phyloP scores from a whole-genome alignment of 1,284 basidiomycete genomes.

The Sporisorium reilianum region DNA sequence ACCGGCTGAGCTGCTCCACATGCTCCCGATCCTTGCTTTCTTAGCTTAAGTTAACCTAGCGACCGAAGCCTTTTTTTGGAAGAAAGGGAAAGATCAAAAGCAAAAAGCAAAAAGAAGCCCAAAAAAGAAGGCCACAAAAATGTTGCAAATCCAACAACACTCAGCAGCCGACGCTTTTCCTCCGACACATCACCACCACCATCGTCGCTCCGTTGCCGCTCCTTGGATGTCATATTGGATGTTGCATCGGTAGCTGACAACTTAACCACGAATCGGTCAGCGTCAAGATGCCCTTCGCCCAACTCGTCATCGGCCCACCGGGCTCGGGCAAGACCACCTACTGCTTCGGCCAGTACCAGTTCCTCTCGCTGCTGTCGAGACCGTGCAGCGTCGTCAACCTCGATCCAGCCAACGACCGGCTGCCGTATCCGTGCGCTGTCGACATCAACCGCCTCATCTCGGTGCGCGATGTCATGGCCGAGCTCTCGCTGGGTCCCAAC shows the following conservation, averaged over 20 bases:
- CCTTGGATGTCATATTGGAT: not conserved
- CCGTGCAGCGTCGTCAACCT: constrained; percentile 92
- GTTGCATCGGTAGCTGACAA: not conserved
- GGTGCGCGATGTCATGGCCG: constrained; percentile 87
- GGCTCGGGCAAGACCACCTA: constrained; percentile 67
- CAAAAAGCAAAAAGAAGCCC: constrained; percentile 3
- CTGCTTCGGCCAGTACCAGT: constrained; percentile 70
- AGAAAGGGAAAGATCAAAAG: constrained; percentile 4
- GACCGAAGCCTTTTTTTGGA: constrained; percentile 9
- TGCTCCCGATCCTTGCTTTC: not conserved
- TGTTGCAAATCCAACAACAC: not conserved
- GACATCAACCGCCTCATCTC: constrained; percentile 89
- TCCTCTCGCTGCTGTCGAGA: constrained; percentile 85
- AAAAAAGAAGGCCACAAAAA: constrained; percentile 10
- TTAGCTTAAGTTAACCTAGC: not conserved
- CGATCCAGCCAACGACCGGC: constrained; percentile 90
- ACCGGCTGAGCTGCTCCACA: constrained; percentile 10
- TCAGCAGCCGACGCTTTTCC: not conserved
- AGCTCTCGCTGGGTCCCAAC: constrained; percentile 90
- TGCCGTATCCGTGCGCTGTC: constrained; percentile 90
- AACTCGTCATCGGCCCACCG: constrained; percentile 61
- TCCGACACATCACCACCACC: not conserved
- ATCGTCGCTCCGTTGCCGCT: not conserved
- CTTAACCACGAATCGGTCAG: not conserved
- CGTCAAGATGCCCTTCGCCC: constrained; percentile 53